phyloP scores from a whole-genome alignment of 2,329 filamentous ascomycete genomes.

The Teratosphaeria epicoccoides region DNA sequence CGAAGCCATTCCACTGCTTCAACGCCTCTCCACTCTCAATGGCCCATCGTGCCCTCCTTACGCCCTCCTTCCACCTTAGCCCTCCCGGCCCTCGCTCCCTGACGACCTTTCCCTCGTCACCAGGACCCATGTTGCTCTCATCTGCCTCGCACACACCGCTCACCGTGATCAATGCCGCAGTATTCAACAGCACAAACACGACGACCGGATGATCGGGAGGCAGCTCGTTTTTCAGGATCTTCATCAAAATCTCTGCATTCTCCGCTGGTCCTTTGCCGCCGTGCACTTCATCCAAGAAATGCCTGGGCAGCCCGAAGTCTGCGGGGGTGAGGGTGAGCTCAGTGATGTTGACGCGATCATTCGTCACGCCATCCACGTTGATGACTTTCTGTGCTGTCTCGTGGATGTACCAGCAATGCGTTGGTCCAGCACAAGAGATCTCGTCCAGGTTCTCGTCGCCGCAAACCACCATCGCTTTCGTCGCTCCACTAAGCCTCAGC shows the following conservation, averaged over 20 bases:
- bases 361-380: constrained; percentile 33
- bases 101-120: constrained; percentile 71
- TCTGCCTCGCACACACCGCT: constrained; percentile 81
- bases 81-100: constrained; percentile 74
- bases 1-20: constrained; percentile 72
- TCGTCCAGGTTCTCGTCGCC: constrained; percentile 93
- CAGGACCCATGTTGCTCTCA: constrained; percentile 64
- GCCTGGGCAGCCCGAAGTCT: constrained; percentile 75
- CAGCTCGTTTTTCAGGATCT: constrained; percentile 64
- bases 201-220: constrained; percentile 70
- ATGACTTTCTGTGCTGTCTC: constrained; percentile 20
- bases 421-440: constrained; percentile 79
- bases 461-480: constrained; percentile 82
- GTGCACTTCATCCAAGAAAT: constrained; percentile 67
- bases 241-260: constrained; percentile 75
- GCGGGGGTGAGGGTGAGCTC: constrained; percentile 67
- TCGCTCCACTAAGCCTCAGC: constrained; percentile 61
- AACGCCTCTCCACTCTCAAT: constrained; percentile 79
- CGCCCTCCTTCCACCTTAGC: constrained; percentile 88
- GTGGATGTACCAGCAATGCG: constrained; percentile 66
- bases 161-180: constrained; percentile 75
- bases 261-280: constrained; percentile 76
- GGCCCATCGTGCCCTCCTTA: constrained; percentile 77
- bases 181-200: constrained; percentile 90
- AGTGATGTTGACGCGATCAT: constrained; percentile 49